These are phyloP conservation scores for Aspergillus ochraceoroseus DNA, from an alignment of 2,329 filamentous ascomycete species.

Conservation along the genomic window DNA sequence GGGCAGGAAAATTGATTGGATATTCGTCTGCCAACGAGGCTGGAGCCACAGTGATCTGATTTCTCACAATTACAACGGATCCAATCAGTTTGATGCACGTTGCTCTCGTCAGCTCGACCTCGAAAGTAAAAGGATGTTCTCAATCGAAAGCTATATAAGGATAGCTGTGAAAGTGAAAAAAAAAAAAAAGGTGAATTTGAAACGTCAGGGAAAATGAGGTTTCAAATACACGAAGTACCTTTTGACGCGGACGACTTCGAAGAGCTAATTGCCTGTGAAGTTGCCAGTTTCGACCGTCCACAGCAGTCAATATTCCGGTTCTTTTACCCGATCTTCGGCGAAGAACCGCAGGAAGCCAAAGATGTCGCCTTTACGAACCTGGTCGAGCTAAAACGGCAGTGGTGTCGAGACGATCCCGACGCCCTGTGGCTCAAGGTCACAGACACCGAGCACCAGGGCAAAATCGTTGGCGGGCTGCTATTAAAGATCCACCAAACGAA, in stretches of 20 bases:
- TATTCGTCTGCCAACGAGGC: too few relatives aligned
- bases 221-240: slow-evolving; percentile 3
- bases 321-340: slow-evolving; percentile 8
- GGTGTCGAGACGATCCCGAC: slow-evolving; percentile 7
- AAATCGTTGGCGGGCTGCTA: slow-evolving; percentile 2
- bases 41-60: too few relatives aligned
- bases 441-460: background rate
- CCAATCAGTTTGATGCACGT: too few relatives aligned
- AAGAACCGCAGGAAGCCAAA: background rate
- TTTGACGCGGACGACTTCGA: slow-evolving; percentile 1
- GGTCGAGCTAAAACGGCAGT: slow-evolving; percentile 4
- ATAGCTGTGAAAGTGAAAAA: too few relatives aligned
- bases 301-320: slow-evolving; percentile 9
- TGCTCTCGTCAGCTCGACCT: too few relatives aligned
- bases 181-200: too few relatives aligned
- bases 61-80: too few relatives aligned
- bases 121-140: too few relatives aligned
- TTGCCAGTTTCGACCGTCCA: slow-evolving; percentile 2
- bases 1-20: too few relatives aligned
- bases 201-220: slow-evolving; percentile 4
- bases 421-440: slow-evolving; percentile 2
- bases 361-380: background rate
- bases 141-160: too few relatives aligned
- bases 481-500: background rate
- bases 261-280: slow-evolving; percentile 7